These are phyloP conservation scores for Nematocida parisii DNA, from an alignment of 371 early-diverging fungal genomes.

Conservation along the genomic window DNA sequence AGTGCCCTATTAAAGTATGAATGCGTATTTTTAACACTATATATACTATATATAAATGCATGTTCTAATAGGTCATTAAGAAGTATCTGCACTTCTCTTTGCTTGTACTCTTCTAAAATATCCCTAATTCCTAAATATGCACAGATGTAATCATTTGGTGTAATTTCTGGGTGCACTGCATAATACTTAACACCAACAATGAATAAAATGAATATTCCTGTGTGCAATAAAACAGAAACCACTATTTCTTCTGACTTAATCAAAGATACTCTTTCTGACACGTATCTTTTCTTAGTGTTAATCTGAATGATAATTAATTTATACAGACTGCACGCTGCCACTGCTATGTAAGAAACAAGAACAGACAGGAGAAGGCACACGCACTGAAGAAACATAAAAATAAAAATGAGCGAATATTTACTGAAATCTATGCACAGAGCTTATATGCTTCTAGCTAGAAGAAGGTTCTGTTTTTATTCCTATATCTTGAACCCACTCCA, in stretches of 20 bases:
- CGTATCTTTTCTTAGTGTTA: background rate
- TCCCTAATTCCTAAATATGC: too few species aligned
- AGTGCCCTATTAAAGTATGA: too few species aligned
- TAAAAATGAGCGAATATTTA: background rate
- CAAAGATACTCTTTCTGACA: background rate
- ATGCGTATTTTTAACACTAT: too few species aligned
- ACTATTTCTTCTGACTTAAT: background rate
- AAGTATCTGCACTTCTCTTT: too few species aligned
- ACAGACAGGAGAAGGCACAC: slow-evolving; percentile 1
- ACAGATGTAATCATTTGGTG: too few species aligned
- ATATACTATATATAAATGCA: too few species aligned
- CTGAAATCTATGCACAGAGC: background rate
- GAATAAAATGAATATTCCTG: background rate
- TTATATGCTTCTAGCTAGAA: too few species aligned
- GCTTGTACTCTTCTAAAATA: too few species aligned
- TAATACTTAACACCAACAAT: background rate
- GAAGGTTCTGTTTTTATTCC: too few species aligned
- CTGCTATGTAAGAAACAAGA: background rate
- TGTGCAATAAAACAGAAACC: background rate
- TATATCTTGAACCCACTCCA: too few species aligned
- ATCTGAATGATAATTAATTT: background rate
- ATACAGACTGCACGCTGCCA: background rate
- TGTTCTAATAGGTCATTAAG: too few species aligned
- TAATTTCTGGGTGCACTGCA: too few species aligned
- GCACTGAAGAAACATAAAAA: slow-evolving; percentile 26